Base-by-base conservation (phyloP, 345 rosid species). In the Xanthoceras sorbifolium region DNA sequence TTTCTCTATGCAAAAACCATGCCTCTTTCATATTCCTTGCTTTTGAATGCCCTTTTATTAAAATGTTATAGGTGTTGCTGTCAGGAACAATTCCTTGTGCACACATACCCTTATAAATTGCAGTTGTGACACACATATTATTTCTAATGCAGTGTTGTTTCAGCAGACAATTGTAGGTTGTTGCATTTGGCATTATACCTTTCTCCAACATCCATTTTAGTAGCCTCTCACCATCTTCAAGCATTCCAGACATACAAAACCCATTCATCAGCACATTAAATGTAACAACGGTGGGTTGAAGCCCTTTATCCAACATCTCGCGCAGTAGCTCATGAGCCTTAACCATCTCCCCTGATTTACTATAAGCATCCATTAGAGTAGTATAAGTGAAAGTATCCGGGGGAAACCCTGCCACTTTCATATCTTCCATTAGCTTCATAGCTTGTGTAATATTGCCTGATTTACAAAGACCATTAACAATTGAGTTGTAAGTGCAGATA, bases 1-100 rank as follows among this genome's bases (percentile, higher is more conserved):
- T 90, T 86, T 90, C 93, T 67, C 52, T 80, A 64, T 72, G 85
- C 87, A 93, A 81, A 89, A 87, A 95, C 92, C 90, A 90, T 65
- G 99, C 99, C 78, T 95, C 97, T 82, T 93, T 95, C 97, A 93
- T 95, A 84, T 93, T 95, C 84, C 99, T 95, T n/a, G 97, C 96
- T 87, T 88, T 93, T 79, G 92, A 93, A 85, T 95, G 98, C 62
- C 98, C 97, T 86, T 79, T 86, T 61, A 95, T 79, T 80, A 93
- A 79, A 79, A 92, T 92, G 83, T 93, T 94, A 75, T 89, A 95
- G 20, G 94, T 92, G 85, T 88, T 89, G 68, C 85, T 68, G 88
- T 95, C 92, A 65, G 97, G 94, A 76, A 83, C 44, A 25, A 92
- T 86, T 82, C 93, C 94, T 74, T 69, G 81, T 63, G 86, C 79